Evolutionary conservation across 495 filamentous ascomycete species (phyloP).

Genomic region (Talaromyces thailandensis): DNA sequence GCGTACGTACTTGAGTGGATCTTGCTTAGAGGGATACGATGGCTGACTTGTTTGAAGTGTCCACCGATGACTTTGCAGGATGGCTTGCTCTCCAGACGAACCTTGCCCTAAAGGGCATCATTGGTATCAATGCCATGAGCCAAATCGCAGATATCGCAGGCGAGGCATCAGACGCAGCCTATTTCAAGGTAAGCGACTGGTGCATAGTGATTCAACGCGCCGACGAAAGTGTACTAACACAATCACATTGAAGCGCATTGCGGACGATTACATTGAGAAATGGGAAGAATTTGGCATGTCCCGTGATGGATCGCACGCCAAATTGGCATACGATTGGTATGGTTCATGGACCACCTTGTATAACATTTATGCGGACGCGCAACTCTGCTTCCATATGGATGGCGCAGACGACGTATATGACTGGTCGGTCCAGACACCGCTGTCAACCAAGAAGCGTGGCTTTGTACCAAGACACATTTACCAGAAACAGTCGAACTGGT

Average conservation of each 20-base stretch:
- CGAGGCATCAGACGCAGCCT: conserved; percentile 52
- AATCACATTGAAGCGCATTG: conserved; percentile 41
- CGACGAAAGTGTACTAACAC: background rate
- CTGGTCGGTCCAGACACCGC: conserved; percentile 29
- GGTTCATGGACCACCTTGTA: conserved; percentile 95
- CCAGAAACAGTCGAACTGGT: conserved; percentile 76
- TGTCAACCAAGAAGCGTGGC: conserved; percentile 25
- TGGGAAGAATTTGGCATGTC: conserved; percentile 80
- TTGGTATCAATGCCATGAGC: conserved; percentile 92
- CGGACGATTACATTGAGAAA: conserved; percentile 66
- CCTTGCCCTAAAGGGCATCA: conserved; percentile 84
- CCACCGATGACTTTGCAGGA: conserved; percentile 93
- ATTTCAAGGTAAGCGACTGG: conserved; percentile 45
- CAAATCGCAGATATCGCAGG: conserved; percentile 66
- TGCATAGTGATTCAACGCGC: background rate
- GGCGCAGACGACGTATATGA: conserved; percentile 15
- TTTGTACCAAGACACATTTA: conserved; percentile 71
- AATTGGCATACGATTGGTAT: conserved; percentile 89
- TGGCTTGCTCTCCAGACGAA: conserved; percentile 92
- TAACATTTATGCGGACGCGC: conserved; percentile 76
- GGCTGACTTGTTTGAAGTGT: conserved; percentile 34
- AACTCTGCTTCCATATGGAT: conserved; percentile 72
- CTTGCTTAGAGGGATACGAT: background rate
- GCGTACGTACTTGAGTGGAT: conserved; percentile 29
- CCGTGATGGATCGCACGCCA: conserved; percentile 73